Base-by-base conservation (phyloP, 2,329 filamentous ascomycete species). In the Fusarium kyushuense region DNA sequence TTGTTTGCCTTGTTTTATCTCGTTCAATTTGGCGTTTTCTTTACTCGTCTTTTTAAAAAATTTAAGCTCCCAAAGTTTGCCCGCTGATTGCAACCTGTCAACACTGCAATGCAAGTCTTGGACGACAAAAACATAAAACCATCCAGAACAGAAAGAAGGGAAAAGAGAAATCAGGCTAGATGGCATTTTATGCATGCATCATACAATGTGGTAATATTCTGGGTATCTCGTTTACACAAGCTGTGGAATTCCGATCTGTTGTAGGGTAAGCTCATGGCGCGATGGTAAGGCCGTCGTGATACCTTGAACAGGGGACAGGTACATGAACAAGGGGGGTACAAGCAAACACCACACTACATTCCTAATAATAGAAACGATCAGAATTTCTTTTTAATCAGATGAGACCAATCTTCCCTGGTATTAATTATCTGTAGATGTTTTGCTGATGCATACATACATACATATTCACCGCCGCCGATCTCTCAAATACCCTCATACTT, bases 221-320 rank as follows among this genome's bases (percentile, higher is more conserved):
- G 21, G 8, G 16, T 25, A 25, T 16, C 9, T 17, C 25, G 10
- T 25, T 25, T n/a, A 35, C 46, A 35, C 30, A 48, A n/a, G 7
- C 4, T 25, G 8, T 16, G 1, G 6, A 13, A 35, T 23, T 9
- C 13, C 12, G 13, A 29, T 33, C 6, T 13, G 40, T 42, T 60
- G 9, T 33, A 61, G 58, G 58, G 58, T 61, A 61, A 19, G 38
- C 32, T 33, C n/a, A 19, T 43, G 33, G 7, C 30, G 23, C 33
- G 32, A 60, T 29, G 4, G 7, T 8, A 58, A n/a, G 14, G n/a
- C 19, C 23, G 30, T 48, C 4, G 10, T 45, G 32, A 51, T 21
- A n/a, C n/a, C 2, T 16, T 25, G 17, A 52, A 36, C 54, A 43
- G 38, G 54, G 58, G 35, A 35, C 7, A 48, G 54, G 54, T 48